A percentile compares a stretch with the other conserved stretches of the same genome.
Conservation (phyloP, 768 basidiomycete species). For the Hebeloma cylindrosporum region DNA sequence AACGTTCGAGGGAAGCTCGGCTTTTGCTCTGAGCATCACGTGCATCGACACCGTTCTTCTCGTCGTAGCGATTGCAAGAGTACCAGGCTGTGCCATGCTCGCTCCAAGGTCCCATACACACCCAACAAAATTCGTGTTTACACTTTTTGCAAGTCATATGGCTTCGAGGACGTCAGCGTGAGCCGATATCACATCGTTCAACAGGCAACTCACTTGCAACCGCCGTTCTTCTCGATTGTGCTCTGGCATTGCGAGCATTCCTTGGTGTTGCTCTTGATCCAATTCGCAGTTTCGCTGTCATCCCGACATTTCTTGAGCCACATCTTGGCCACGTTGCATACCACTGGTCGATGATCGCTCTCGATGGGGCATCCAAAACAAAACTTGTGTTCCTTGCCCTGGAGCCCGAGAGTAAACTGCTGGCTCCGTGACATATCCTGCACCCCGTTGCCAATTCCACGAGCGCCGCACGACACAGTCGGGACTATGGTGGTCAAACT, state of each 20-base stretch:
- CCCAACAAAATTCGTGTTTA: constrained; percentile 99
- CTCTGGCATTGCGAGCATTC: constrained; percentile 95
- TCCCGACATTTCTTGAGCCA: constrained; percentile 98
- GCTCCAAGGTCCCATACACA: constrained; percentile 98
- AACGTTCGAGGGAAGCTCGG: constrained; percentile 89
- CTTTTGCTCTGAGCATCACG: constrained; percentile 90
- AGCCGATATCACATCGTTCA: constrained; percentile 7
- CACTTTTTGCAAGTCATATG: constrained; percentile 99
- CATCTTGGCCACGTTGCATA: constrained; percentile 85
- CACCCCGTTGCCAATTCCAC: constrained; percentile 39
- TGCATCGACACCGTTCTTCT: constrained; percentile 83
- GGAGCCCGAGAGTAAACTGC: constrained; percentile 27
- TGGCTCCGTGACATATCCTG: constrained; percentile 34
- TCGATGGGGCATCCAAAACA: constrained; percentile 95
- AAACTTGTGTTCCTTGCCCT: constrained; percentile 67
- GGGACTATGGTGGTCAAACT: constrained; percentile 81
- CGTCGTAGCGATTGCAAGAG: constrained; percentile 96
- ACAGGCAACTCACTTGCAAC: constrained; percentile 85
- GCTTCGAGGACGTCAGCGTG: constrained; percentile 40
- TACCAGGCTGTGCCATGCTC: constrained; percentile 99
- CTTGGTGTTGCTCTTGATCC: constrained; percentile 99
- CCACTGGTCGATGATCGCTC: constrained; percentile 87
- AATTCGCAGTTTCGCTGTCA: constrained; percentile 98
- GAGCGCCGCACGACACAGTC: constrained; percentile 81
- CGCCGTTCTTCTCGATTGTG: constrained; percentile 99